These are phyloP conservation scores for Penicillium cataractarum DNA, from an alignment of 495 filamentous ascomycete genomes.

Conservation along the genomic window DNA sequence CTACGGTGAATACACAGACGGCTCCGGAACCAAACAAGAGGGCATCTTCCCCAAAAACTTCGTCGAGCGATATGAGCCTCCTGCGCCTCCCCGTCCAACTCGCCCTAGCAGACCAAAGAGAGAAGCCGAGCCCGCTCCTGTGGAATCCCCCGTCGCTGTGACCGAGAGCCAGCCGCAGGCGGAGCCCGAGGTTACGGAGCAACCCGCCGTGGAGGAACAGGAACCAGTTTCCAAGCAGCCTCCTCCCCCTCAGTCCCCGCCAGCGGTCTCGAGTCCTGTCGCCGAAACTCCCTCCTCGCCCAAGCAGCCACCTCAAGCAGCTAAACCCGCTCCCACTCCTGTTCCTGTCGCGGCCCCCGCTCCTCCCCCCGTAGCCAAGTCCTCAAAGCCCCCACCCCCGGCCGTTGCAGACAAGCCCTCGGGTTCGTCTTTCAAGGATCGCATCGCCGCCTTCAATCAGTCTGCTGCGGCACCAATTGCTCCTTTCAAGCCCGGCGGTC, in stretches of 20 bases:
- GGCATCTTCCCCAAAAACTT: conserved; percentile 98
- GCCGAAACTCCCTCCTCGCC: conserved; percentile 31
- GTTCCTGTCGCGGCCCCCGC: conserved; percentile 32
- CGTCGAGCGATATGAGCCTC: conserved; percentile 91
- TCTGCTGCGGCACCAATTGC: conserved; percentile 80
- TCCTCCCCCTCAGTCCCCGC: conserved; percentile 41
- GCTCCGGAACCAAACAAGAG: conserved; percentile 69
- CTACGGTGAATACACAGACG: conserved; percentile 83
- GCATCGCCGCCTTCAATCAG: conserved; percentile 97
- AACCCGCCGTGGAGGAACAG: conserved; percentile 23
- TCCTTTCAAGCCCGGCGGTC: conserved; percentile 79
- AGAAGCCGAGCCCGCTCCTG: conserved; percentile 56
- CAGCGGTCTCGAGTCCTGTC: conserved; percentile 15
- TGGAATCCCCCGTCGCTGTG: conserved; percentile 35
- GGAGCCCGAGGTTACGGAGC: conserved; percentile 44
- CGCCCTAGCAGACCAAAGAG: conserved; percentile 73
- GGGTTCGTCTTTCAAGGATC: conserved; percentile 82
- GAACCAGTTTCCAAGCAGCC: conserved; percentile 48
- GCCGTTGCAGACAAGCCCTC: conserved; percentile 77
- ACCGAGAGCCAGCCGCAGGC: conserved; percentile 38
- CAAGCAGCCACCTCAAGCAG: conserved; percentile 31
- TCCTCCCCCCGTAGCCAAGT: conserved; percentile 47
- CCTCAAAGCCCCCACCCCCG: conserved; percentile 56
- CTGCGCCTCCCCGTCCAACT: conserved; percentile 81
- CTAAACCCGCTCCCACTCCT: conserved; percentile 26